Evolutionary conservation across 2,329 filamentous ascomycete species (phyloP).

Genomic region (Capronia epimyces): DNA sequence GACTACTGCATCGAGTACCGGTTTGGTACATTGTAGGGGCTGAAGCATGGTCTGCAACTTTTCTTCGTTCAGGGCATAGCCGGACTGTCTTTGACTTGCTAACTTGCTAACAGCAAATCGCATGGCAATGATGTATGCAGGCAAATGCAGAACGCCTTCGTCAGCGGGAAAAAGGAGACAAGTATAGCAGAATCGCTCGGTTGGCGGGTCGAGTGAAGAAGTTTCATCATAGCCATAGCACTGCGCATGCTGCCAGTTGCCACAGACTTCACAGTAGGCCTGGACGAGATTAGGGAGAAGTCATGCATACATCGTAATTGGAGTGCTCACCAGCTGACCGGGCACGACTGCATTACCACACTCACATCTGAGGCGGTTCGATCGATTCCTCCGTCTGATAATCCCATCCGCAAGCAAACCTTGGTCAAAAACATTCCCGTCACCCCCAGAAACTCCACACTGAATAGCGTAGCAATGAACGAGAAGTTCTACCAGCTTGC

Average conservation of each 20-base stretch:
- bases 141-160: neutral
- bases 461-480: conserved; percentile 17
- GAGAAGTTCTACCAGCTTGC: conserved; percentile 17
- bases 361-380: conserved; percentile 14
- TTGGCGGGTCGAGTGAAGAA: neutral
- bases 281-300: conserved; percentile 2
- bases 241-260: conserved; percentile 15
- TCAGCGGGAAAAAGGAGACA: conserved; percentile 17
- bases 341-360: conserved; percentile 10
- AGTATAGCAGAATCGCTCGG: conserved; percentile 18
- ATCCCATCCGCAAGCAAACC: conserved; percentile 7
- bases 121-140: conserved; percentile 8
- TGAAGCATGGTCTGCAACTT: conserved; percentile 5
- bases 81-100: neutral
- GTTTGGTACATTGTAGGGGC: conserved; percentile 1
- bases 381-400: conserved; percentile 6
- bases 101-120: conserved; percentile 6
- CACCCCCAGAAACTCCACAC: neutral
- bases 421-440: conserved; percentile 11
- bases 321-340: conserved; percentile 9
- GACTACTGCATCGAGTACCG: neutral
- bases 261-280: conserved; percentile 19
- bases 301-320: neutral
- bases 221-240: conserved; percentile 17
- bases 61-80: conserved; percentile 1